Conservation (phyloP, 2,329 filamentous ascomycete genomes). For the Fusarium sp. region DNA sequence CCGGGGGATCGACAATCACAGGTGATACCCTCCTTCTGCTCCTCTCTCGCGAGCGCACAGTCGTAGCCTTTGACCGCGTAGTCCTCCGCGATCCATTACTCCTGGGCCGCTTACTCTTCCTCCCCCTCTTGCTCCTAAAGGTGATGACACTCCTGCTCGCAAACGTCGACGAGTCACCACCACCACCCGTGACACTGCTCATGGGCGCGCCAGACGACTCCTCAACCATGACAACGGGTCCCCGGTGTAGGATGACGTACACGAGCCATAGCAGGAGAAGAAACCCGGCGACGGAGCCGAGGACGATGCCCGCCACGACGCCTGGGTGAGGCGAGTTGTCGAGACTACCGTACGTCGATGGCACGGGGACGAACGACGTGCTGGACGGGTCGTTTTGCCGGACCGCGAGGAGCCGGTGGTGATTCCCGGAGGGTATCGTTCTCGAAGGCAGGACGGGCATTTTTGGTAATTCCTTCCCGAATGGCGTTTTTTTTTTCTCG, state of each 20-base stretch:
- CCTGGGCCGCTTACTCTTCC: constrained; percentile 18
- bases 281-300: constrained; percentile 61
- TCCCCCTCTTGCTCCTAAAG: constrained; percentile 32
- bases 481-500: neutral
- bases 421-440: constrained; percentile 23
- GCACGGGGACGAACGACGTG: constrained; percentile 46
- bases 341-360: constrained; percentile 48
- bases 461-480: neutral
- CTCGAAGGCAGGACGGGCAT: constrained; percentile 32
- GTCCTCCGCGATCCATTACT: constrained; percentile 27
- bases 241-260: constrained; percentile 60
- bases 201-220: constrained; percentile 31
- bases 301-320: constrained; percentile 56
- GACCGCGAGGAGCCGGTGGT: constrained; percentile 32
- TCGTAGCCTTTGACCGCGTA: constrained; percentile 38
- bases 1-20: constrained; percentile 26
- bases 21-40: constrained; percentile 33
- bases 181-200: constrained; percentile 34
- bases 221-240: constrained; percentile 46
- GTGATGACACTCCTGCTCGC: constrained; percentile 28
- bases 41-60: constrained; percentile 28
- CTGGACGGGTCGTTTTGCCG: constrained; percentile 35
- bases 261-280: constrained; percentile 63
- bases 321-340: constrained; percentile 55
- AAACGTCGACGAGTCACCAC: constrained; percentile 34